Conservation (phyloP, 2,329 filamentous ascomycete species). For the Alternaria longipes region DNA sequence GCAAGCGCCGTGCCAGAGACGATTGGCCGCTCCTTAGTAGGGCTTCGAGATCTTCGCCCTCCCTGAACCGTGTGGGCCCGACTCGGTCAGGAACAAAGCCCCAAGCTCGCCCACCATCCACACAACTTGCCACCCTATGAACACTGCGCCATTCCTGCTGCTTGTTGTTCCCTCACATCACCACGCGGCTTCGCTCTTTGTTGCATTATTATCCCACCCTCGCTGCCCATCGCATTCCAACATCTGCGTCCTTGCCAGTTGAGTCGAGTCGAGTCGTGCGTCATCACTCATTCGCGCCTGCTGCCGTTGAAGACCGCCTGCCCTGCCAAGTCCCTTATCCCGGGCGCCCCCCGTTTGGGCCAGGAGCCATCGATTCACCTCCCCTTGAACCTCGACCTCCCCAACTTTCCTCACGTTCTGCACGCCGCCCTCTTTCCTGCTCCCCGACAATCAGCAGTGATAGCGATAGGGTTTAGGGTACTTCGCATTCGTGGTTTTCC, state of each 20-base stretch:
- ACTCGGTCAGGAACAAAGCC: constrained; percentile 16
- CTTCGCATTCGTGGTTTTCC: constrained; percentile 33
- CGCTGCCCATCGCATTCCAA: not conserved
- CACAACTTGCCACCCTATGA: constrained; percentile 14
- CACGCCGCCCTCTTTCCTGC: constrained; percentile 25
- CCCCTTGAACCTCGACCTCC: constrained; percentile 13
- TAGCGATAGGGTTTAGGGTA: constrained; percentile 12
- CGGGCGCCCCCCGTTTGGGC: constrained; percentile 23
- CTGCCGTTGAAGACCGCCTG: constrained; percentile 31
- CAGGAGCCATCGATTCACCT: constrained; percentile 32
- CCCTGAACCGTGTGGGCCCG: constrained; percentile 20
- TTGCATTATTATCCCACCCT: constrained; percentile 7
- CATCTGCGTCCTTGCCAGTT: not conserved
- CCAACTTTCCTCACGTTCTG: constrained; percentile 10
- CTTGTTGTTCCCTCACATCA: constrained; percentile 5
- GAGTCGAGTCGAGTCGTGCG: not conserved
- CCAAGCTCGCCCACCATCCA: constrained; percentile 10
- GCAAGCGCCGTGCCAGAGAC: constrained; percentile 30
- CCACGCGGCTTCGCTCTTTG: not conserved
- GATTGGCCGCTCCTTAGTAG: constrained; percentile 27
- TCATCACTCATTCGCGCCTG: constrained; percentile 20
- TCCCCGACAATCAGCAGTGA: constrained; percentile 34
- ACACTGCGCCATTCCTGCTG: constrained; percentile 8
- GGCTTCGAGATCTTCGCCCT: constrained; percentile 31
- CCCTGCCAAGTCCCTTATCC: constrained; percentile 22